These are phyloP conservation scores for Cercospora brassicicola DNA, from an alignment of 2,329 filamentous ascomycete species.

Conservation along the genomic window DNA sequence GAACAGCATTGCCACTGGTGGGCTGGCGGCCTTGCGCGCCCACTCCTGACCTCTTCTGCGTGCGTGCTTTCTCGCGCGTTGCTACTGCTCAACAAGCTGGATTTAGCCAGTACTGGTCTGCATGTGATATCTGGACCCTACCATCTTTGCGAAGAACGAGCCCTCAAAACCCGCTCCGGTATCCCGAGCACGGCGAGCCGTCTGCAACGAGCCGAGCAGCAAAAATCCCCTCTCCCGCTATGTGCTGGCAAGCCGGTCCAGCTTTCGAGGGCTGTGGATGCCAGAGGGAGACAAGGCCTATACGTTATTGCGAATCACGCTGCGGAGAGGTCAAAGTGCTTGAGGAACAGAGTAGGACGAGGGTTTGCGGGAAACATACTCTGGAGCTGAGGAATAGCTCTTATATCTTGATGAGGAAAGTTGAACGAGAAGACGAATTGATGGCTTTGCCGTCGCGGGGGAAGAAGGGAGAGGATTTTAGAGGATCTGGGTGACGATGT, in stretches of 20 bases:
- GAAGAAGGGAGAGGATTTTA: not conserved
- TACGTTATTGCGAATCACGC: not conserved
- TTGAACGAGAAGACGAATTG: not conserved
- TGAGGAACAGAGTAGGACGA: conserved; percentile 1
- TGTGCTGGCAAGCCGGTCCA: conserved; percentile 5
- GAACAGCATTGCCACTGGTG: not conserved
- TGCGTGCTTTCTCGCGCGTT: not conserved
- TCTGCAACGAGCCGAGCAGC: too few relatives aligned
- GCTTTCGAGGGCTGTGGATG: conserved; percentile 15
- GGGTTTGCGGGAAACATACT: conserved; percentile 12
- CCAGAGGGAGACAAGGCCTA: not conserved
- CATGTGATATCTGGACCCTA: not conserved
- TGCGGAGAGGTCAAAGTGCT: not conserved
- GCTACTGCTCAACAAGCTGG: not conserved
- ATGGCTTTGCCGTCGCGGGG: not conserved
- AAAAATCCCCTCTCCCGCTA: too few relatives aligned
- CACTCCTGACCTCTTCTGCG: not conserved
- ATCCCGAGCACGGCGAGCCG: not conserved
- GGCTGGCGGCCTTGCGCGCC: not conserved
- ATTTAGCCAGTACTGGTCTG: not conserved
- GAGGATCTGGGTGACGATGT: not conserved
- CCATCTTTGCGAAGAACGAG: not conserved
- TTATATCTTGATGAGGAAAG: not conserved
- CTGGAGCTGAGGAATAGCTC: conserved; percentile 4
- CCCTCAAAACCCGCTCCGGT: not conserved